A percentile compares a stretch with the other conserved stretches of the same genome.
Evolutionary conservation across 2,329 filamentous ascomycete genomes (phyloP).

Genomic region (Gnomoniopsis sp.): DNA sequence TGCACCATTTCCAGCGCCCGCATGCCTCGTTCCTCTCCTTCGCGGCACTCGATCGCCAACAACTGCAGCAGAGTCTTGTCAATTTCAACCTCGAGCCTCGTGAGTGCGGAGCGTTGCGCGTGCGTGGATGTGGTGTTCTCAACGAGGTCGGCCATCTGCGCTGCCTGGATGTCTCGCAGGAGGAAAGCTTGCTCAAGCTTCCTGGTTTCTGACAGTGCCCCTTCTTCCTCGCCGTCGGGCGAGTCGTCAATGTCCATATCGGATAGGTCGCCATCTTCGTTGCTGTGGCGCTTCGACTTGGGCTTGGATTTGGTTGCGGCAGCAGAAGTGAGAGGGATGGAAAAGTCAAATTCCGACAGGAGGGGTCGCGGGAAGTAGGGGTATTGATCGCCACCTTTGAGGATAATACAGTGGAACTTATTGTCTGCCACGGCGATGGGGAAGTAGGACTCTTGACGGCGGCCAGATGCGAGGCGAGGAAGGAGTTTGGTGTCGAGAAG

Average conservation of each 20-base stretch:
- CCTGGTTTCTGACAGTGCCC: conserved; percentile 45
- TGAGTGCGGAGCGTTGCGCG: conserved; percentile 63
- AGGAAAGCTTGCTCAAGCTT: conserved; percentile 80
- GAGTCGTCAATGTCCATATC: conserved; percentile 31
- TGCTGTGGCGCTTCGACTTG: conserved; percentile 27
- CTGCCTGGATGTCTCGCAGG: conserved; percentile 66
- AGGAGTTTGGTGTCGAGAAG: conserved; percentile 85
- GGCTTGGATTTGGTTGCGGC: conserved; percentile 28
- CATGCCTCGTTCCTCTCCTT: conserved; percentile 92
- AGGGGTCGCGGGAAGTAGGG: conserved; percentile 89
- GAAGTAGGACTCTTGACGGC: conserved; percentile 89
- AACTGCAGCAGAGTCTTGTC: conserved; percentile 90
- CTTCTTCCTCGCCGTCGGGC: conserved; percentile 28
- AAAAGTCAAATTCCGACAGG: conserved; percentile 90
- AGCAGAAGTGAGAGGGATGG: conserved; percentile 67
- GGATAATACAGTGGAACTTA: conserved; percentile 97
- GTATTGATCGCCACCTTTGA: conserved; percentile 91
- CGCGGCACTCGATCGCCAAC: conserved; percentile 83
- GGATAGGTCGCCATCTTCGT: conserved; percentile 33
- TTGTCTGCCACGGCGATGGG: conserved; percentile 88
- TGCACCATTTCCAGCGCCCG: conserved; percentile 87
- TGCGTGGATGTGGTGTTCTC: conserved; percentile 63
- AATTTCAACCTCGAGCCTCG: conserved; percentile 73
- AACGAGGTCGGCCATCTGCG: conserved; percentile 73
- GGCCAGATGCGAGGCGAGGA: conserved; percentile 75